Conservation (phyloP, 31 red algal genomes). For the Endocladia muricata region DNA sequence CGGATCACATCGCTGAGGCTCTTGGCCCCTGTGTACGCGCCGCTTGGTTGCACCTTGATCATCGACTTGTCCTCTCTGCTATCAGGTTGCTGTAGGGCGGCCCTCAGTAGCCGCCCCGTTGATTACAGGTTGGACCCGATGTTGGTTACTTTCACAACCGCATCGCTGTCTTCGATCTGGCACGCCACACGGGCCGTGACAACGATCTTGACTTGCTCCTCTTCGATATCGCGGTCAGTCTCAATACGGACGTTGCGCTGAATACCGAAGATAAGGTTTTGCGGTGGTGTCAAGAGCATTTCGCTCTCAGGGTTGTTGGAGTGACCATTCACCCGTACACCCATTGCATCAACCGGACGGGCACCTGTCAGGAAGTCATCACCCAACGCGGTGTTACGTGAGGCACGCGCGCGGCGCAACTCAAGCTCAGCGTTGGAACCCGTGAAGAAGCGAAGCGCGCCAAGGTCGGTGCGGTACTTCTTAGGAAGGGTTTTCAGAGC, state of each 20-base stretch:
- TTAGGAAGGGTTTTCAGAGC: background rate
- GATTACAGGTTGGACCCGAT: too few relatives aligned
- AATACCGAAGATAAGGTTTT: slow-evolving; percentile 9
- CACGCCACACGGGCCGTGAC: background rate
- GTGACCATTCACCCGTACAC: background rate
- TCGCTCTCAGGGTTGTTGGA: background rate
- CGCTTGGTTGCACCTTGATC: too few relatives aligned
- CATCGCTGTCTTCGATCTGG: slow-evolving; percentile 3
- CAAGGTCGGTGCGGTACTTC: background rate
- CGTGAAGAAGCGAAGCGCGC: background rate
- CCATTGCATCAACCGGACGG: background rate
- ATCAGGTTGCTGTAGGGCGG: too few relatives aligned
- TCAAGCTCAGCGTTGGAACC: slow-evolving; percentile 2
- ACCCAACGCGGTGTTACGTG: background rate
- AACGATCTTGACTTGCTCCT: background rate
- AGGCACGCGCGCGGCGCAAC: background rate
- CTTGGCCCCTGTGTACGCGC: too few relatives aligned
- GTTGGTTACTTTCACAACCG: slow-evolving; percentile 6
- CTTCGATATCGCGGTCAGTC: background rate
- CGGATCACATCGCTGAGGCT: too few relatives aligned
- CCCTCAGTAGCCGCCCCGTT: too few relatives aligned
- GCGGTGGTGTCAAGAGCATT: background rate
- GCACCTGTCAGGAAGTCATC: slow-evolving; percentile 1
- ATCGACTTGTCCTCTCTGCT: too few relatives aligned
- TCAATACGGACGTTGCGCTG: background rate